phyloP scores from a whole-genome alignment of 306 rosid species.

The Vigna hirtella region DNA sequence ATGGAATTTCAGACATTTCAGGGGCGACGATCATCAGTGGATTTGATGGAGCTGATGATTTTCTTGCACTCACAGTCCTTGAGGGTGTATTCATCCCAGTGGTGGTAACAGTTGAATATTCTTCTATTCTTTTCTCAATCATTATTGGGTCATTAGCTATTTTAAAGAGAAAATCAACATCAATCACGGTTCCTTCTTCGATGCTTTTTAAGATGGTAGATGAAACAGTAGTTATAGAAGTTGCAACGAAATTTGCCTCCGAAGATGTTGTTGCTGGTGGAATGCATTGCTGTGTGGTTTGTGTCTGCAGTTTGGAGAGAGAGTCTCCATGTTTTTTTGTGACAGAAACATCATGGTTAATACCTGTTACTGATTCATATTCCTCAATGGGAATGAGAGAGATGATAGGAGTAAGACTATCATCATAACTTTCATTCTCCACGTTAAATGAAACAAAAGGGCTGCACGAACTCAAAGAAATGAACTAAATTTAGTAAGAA shows the following conservation, averaged over 20 bases:
- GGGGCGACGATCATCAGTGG: too few relatives aligned
- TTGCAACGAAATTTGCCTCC: slow-evolving; percentile 56
- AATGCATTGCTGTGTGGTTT: slow-evolving; percentile 7
- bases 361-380: slow-evolving; percentile 42
- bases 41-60: too few relatives aligned
- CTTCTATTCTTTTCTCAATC: slow-evolving; percentile 57
- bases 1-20: too few relatives aligned
- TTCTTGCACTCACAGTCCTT: background rate
- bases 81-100: slow-evolving; percentile 18
- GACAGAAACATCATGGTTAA: background rate
- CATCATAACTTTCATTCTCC: slow-evolving; percentile 55
- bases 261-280: slow-evolving; percentile 21
- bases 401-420: slow-evolving; percentile 60
- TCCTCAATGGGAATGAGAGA: slow-evolving; percentile 71
- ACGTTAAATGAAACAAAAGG: slow-evolving; percentile 56
- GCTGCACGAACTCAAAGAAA: slow-evolving; percentile 45
- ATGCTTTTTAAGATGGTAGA: slow-evolving; percentile 54
- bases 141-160: slow-evolving; percentile 67
- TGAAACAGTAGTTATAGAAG: slow-evolving; percentile 56
- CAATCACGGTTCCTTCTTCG: slow-evolving; percentile 63
- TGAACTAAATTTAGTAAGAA: slow-evolving; percentile 21
- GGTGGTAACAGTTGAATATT: slow-evolving; percentile 15
- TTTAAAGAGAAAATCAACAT: slow-evolving; percentile 61
- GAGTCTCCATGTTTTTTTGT: background rate
- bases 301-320: slow-evolving; percentile 18